Evolutionary conservation across 2,329 filamentous ascomycete genomes (phyloP).

Genomic region (Hymenoscyphus albidus): DNA sequence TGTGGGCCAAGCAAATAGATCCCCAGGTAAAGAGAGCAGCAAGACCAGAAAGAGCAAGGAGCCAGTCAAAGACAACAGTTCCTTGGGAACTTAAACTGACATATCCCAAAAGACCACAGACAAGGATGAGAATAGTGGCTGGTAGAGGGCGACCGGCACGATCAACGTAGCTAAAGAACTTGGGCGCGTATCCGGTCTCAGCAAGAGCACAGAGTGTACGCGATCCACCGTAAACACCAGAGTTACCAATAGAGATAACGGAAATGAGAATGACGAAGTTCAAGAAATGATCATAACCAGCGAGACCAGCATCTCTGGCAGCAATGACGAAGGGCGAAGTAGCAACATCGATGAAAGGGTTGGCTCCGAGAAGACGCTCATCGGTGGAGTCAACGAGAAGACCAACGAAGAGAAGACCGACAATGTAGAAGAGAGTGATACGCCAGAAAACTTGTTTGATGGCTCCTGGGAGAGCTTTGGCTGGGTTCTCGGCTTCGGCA

Average conservation of each 20-base stretch:
- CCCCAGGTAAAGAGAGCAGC: conserved; percentile 72
- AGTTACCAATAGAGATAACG: conserved; percentile 86
- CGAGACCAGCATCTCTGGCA: conserved; percentile 79
- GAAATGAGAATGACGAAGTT: conserved; percentile 89
- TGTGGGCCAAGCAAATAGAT: conserved; percentile 60
- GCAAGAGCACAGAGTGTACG: conserved; percentile 85
- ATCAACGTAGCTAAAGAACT: conserved; percentile 74
- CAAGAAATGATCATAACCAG: conserved; percentile 78
- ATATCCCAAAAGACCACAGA: conserved; percentile 55
- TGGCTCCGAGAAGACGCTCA: conserved; percentile 54
- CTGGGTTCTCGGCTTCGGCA: conserved; percentile 70
- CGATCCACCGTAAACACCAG: conserved; percentile 84
- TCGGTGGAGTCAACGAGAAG: conserved; percentile 56
- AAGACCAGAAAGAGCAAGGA: conserved; percentile 66
- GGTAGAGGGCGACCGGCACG: conserved; percentile 69
- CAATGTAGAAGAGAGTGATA: conserved; percentile 55
- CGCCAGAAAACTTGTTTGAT: conserved; percentile 94
- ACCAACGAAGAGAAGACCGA: conserved; percentile 8
- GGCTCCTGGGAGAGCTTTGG: conserved; percentile 76
- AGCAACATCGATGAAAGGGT: conserved; percentile 55
- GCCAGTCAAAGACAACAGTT: conserved; percentile 55
- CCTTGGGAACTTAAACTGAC: conserved; percentile 44
- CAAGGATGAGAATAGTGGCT: conserved; percentile 49
- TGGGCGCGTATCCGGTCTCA: conserved; percentile 78
- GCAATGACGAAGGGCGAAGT: conserved; percentile 92